Percentiles rank a stretch among this genome's conserved stretches.
Evolutionary conservation across 2,329 filamentous ascomycete species (phyloP).

Genomic region (Coniochaeta ligniaria): DNA sequence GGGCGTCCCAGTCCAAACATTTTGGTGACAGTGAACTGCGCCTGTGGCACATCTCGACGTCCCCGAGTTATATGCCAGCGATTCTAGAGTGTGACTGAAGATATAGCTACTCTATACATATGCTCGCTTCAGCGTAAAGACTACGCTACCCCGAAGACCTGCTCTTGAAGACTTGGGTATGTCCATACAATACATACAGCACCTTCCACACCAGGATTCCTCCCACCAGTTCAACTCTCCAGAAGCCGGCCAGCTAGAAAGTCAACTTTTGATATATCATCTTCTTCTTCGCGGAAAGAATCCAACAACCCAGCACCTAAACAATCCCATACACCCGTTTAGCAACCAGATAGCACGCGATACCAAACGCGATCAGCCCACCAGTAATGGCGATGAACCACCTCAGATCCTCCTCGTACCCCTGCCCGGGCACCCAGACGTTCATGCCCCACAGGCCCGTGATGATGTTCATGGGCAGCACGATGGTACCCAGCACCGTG

Average conservation of each 20-base stretch:
- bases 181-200: too few relatives aligned
- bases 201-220: neutral
- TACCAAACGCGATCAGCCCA: slow-evolving; percentile 70
- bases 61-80: too few relatives aligned
- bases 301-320: slow-evolving; percentile 24
- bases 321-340: slow-evolving; percentile 81
- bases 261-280: too few relatives aligned
- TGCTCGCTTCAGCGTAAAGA: neutral
- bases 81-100: neutral
- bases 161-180: neutral
- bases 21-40: too few relatives aligned
- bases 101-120: neutral
- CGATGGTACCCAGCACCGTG: slow-evolving; percentile 93
- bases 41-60: too few relatives aligned
- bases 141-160: neutral
- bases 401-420: slow-evolving; percentile 62
- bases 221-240: too few relatives aligned
- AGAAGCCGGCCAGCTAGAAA: too few relatives aligned
- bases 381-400: slow-evolving; percentile 75
- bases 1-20: too few relatives aligned
- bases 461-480: slow-evolving; percentile 98
- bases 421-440: slow-evolving; percentile 89
- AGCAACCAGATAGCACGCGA: slow-evolving; percentile 72
- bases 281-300: too few relatives aligned
- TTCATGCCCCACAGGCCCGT: slow-evolving; percentile 99